phyloP scores from a whole-genome alignment of 805 yeast genomes.

The Jamesozyma gamospora region DNA sequence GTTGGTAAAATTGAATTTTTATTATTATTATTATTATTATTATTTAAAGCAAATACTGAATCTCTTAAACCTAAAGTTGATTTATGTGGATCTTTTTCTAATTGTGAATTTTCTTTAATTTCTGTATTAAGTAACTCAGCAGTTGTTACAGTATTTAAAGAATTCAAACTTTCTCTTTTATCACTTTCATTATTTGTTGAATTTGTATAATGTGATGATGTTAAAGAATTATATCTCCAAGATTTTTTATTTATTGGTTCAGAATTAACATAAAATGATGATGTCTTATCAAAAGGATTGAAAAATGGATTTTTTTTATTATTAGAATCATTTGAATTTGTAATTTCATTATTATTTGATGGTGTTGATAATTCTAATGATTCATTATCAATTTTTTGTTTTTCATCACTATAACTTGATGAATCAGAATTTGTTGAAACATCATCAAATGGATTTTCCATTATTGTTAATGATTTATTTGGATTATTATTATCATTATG shows the following conservation, averaged over 20 bases:
- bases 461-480: slow-evolving; percentile 8
- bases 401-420: slow-evolving; percentile 28
- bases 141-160: slow-evolving; percentile 78
- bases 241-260: slow-evolving; percentile 36
- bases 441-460: slow-evolving; percentile 27
- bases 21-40: background rate
- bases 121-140: slow-evolving; percentile 73
- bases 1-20: slow-evolving; percentile 6
- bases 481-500: slow-evolving; percentile 28
- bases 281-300: slow-evolving; percentile 23
- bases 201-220: slow-evolving; percentile 17
- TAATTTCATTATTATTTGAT: too few species aligned
- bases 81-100: slow-evolving; percentile 36
- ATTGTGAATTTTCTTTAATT: slow-evolving; percentile 50
- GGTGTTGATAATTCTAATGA: slow-evolving; percentile 31
- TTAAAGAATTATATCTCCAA: slow-evolving; percentile 41
- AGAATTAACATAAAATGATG: slow-evolving; percentile 27
- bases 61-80: slow-evolving; percentile 33
- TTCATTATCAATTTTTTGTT: slow-evolving; percentile 24
- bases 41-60: slow-evolving; percentile 28
- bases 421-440: slow-evolving; percentile 43
- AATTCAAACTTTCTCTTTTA: slow-evolving; percentile 52
- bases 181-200: background rate
- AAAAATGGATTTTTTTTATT: slow-evolving; percentile 14
- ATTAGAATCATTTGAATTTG: slow-evolving; percentile 9